A percentile compares a stretch with the other conserved stretches of the same genome.
phyloP scores from a whole-genome alignment of 495 filamentous ascomycete genomes.

The Jackrogersella minutella region DNA sequence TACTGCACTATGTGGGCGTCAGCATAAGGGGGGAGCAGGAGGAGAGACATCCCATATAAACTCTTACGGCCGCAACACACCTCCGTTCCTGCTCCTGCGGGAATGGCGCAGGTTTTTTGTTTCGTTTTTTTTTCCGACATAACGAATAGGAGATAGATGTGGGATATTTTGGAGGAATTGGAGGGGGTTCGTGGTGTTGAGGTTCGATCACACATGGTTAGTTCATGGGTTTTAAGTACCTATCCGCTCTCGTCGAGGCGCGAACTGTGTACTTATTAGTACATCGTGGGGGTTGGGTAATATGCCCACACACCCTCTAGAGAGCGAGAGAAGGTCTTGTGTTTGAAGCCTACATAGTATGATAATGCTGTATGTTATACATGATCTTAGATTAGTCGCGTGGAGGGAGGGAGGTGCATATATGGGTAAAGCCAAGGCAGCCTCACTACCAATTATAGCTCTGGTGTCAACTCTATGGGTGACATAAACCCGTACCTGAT shows the following conservation, averaged over 20 bases:
- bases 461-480: neutral
- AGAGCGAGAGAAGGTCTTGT: neutral
- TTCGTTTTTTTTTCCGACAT: too few species aligned
- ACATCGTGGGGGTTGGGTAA: neutral
- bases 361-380: neutral
- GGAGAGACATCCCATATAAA: constrained; percentile 7
- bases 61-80: constrained; percentile 18
- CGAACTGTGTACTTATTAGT: neutral
- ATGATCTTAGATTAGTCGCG: neutral
- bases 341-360: neutral
- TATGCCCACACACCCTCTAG: constrained; percentile 9
- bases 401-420: neutral
- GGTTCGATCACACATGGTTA: neutral
- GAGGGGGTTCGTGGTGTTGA: neutral
- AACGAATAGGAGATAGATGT: neutral
- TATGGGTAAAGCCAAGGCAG: neutral
- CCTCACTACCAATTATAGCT: neutral
- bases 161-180: constrained; percentile 6
- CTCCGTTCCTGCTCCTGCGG: neutral
- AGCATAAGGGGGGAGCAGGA: neutral
- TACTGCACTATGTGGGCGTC: neutral
- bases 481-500: too few species aligned
- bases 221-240: neutral
- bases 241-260: neutral
- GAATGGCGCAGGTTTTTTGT: neutral